Evolutionary conservation across 73 alveolate species (phyloP), one percentile per base, ranked within the genome.

Genomic region (Halteria grandinella): DNA sequence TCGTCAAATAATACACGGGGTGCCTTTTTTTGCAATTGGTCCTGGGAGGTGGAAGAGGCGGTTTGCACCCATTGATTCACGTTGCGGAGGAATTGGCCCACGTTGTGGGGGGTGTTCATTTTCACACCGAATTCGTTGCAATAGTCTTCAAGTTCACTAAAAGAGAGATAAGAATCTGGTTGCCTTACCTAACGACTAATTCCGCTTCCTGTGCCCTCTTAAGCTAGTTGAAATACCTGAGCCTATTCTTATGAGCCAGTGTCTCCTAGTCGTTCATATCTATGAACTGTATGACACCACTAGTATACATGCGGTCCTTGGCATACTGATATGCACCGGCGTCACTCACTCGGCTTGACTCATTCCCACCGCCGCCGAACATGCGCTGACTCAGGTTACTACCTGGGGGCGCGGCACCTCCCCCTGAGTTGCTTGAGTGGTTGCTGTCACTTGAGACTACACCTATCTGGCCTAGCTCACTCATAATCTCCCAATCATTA

Each of bases 381-480:
- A n/a, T n/a, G n/a, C n/a, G n/a, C n/a, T n/a, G n/a, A n/a, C n/a
- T n/a, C n/a, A n/a, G n/a, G n/a, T n/a, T n/a, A n/a, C n/a, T n/a
- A n/a, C n/a, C n/a, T n/a, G n/a, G n/a, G n/a, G n/a, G n/a, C n/a
- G n/a, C n/a, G n/a, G n/a, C n/a, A n/a, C n/a, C n/a, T n/a, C n/a
- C n/a, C n/a, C n/a, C n/a, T n/a, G n/a, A n/a, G n/a, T n/a, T n/a
- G n/a, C n/a, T n/a, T n/a, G n/a, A n/a, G 37, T 48, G 60, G 10
- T 15, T 8, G 10, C 8, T 29, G 28, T 18, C 54, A 4, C 6
- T 60, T 60, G n/a, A n/a, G n/a, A n/a, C n/a, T n/a, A n/a, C n/a
- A n/a, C n/a, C n/a, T n/a, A n/a, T n/a, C n/a, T 92, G 81, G 23
- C 99, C 99, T 48, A 95, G 74, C 83, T 93, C 96, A 88, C 94